Base-by-base conservation (phyloP, 148 eudicot species). In the Camellia granthamiana region DNA sequence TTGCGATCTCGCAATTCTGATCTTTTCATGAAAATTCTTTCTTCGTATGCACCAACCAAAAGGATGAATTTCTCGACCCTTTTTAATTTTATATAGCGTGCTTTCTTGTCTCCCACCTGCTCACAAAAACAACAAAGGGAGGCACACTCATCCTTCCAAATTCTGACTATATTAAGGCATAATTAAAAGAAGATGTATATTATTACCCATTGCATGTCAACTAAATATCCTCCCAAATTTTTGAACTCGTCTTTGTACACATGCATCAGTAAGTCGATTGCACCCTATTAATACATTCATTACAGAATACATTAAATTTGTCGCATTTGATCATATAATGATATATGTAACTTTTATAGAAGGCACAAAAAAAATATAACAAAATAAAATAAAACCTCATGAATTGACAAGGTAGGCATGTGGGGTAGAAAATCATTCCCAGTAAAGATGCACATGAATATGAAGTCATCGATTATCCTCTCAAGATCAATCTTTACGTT, bases 361-460 rank as follows among this genome's bases (percentile, higher is more conserved):
- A 21, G 16, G 18, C 10, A 71, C 51, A 13, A n/a, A 42, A 61
- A 12, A 41, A 23, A 23, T 23, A 23, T 23, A 23, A 23, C 0
- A 23, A 23, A 23, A 23, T 23, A 23, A 23, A 23, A 23, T n/a
- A 11, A 15, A 58, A 90, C 92, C 92, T 90, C 91, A 12, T 76
- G 85, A 12, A 90, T 82, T 49, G 83, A 84, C 72, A 90, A 76
- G 0, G 87, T 80, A 0, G 91, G 91, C 84, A 88, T 78, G 30
- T 82, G 91, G 0, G 92, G 92, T 4, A 90, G 71, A 63, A 90
- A 90, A 77, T 90, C 89, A 52, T 88, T 90, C 9, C 91, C 93
- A 12, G 69, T 78, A 69, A 90, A 90, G 79, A 90, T 86, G 47
- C 91, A 90, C n/a, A 88, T 78, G 43, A 90, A 90, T 8, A 90